Conservation (phyloP, 129 eudicot species). For the Cynara cardunculus region DNA sequence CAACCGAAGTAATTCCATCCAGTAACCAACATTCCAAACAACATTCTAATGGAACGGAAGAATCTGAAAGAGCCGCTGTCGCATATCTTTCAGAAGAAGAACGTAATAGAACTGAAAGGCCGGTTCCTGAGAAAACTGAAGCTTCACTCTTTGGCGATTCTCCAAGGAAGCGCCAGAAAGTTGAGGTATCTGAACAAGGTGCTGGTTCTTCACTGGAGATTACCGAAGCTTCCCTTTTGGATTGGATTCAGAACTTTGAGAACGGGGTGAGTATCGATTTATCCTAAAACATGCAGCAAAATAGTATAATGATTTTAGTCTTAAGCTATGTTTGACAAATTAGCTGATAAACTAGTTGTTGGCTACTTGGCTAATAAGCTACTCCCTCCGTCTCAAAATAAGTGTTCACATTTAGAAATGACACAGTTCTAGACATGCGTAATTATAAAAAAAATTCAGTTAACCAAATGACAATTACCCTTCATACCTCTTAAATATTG, state of each 20-base stretch:
- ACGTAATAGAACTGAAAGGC: constrained; percentile 4
- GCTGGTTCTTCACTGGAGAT: constrained; percentile 24
- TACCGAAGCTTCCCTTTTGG: constrained; percentile 46
- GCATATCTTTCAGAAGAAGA: not conserved
- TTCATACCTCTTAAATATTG: too few relatives aligned
- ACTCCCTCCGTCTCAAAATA: too few relatives aligned
- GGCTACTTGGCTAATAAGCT: not conserved
- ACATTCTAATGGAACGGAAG: constrained; percentile 22
- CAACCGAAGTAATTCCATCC: constrained; percentile 34
- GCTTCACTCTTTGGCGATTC: constrained; percentile 29
- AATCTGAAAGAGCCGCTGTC: not conserved
- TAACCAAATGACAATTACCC: too few relatives aligned
- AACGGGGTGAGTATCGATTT: constrained; percentile 61
- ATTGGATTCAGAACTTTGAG: constrained; percentile 47
- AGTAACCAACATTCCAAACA: constrained; percentile 17
- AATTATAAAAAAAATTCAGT: too few relatives aligned
- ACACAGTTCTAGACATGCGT: too few relatives aligned
- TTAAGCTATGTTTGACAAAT: not conserved
- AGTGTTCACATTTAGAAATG: too few relatives aligned
- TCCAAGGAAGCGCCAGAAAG: constrained; percentile 55
- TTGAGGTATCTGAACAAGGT: constrained; percentile 32
- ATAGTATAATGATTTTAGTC: not conserved
- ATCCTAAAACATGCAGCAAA: not conserved
- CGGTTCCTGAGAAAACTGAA: constrained; percentile 10
- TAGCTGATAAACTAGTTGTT: not conserved